phyloP scores from a whole-genome alignment of 2,329 filamentous ascomycete species.

The Celoporthe dispersa region DNA sequence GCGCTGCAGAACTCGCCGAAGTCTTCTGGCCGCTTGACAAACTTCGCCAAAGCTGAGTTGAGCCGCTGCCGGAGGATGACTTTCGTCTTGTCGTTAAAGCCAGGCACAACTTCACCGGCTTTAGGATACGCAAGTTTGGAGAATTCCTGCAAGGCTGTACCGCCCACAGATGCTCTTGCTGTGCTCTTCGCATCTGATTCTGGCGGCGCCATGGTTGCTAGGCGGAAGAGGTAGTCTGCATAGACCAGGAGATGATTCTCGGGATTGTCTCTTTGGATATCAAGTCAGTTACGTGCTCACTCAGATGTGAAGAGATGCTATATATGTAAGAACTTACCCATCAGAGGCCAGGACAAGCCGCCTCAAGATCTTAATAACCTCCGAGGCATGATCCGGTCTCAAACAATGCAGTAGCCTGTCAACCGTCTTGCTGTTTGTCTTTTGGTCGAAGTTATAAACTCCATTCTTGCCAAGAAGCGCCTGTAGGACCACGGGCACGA shows the following conservation, averaged over 20 bases:
- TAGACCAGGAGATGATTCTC: conserved; percentile 53
- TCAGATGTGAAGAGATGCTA: background rate
- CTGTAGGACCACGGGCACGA: conserved; percentile 64
- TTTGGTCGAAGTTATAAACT: conserved; percentile 79
- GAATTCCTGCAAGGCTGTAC: conserved; percentile 55
- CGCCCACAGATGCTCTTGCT: conserved; percentile 43
- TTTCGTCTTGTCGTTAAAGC: conserved; percentile 57
- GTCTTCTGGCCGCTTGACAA: conserved; percentile 58
- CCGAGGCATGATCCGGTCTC: conserved; percentile 18
- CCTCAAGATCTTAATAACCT: conserved; percentile 24
- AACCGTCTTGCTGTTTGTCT: conserved; percentile 67
- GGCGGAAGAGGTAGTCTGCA: conserved; percentile 58
- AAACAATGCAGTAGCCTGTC: conserved; percentile 52
- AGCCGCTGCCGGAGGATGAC: conserved; percentile 61
- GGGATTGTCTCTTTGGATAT: conserved; percentile 7
- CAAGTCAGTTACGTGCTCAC: background rate
- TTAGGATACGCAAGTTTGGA: conserved; percentile 60
- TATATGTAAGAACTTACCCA: conserved; percentile 37
- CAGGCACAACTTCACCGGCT: conserved; percentile 46
- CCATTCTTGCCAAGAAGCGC: conserved; percentile 73
- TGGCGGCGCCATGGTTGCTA: conserved; percentile 47
- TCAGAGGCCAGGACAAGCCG: conserved; percentile 36
- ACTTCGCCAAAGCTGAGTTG: conserved; percentile 60
- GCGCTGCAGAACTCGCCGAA: conserved; percentile 58
- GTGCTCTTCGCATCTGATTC: conserved; percentile 37